phyloP scores from a whole-genome alignment of 2,329 filamentous ascomycete genomes.

The Penicillium sumatraense region DNA sequence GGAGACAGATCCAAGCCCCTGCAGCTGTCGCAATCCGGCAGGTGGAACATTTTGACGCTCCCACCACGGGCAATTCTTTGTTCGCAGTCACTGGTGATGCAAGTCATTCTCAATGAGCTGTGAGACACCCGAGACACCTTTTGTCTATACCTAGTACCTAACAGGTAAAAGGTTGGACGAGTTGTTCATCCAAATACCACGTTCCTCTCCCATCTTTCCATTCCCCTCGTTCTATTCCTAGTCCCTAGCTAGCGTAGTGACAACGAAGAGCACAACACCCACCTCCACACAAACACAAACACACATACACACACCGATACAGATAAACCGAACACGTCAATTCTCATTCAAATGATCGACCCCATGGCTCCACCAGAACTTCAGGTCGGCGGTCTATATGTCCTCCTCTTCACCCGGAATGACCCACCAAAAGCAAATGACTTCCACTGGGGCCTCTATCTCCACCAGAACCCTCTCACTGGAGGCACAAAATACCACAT shows the following conservation, averaged over 20 bases:
- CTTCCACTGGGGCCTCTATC: slow-evolving; percentile 38
- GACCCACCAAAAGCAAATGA: slow-evolving; percentile 30
- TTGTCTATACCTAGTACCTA: too few relatives aligned
- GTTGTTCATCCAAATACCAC: background rate
- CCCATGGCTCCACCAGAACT: slow-evolving; percentile 7
- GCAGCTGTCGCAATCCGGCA: slow-evolving; percentile 10
- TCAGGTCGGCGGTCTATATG: slow-evolving; percentile 23
- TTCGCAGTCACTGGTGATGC: background rate
- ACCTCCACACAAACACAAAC: background rate
- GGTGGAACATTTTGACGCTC: background rate
- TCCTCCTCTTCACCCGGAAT: slow-evolving; percentile 29
- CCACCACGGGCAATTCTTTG: background rate
- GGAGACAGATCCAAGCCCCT: slow-evolving; percentile 10
- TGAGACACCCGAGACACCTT: background rate
- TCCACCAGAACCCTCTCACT: slow-evolving; percentile 18
- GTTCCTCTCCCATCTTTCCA: background rate
- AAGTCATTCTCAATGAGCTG: background rate
- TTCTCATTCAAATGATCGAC: background rate
- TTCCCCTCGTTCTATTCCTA: too few relatives aligned
- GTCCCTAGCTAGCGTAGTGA: background rate
- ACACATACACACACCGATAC: too few relatives aligned
- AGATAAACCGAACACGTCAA: background rate
- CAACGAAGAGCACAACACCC: background rate
- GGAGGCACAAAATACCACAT: slow-evolving; percentile 31
- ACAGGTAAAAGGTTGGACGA: background rate